These are phyloP conservation scores for Mycena sanguinolenta DNA, from an alignment of 768 basidiomycete genomes.

Conservation along the genomic window DNA sequence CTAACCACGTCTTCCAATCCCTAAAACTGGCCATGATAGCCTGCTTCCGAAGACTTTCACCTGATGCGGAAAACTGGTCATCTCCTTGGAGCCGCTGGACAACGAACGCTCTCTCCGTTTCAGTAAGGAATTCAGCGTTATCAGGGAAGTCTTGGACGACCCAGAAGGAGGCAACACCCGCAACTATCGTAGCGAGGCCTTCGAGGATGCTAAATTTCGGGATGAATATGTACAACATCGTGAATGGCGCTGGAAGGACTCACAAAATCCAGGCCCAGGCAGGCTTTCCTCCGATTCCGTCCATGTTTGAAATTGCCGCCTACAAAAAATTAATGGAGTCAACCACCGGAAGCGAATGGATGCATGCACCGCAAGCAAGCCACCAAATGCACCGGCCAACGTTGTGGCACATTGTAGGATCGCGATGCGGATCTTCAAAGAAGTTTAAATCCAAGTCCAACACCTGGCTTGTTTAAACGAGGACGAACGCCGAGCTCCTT, in stretches of 20 bases:
- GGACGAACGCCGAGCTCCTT: constrained; percentile 73
- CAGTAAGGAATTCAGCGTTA: constrained; percentile 76
- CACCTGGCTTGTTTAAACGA: neutral
- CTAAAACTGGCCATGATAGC: constrained; percentile 71
- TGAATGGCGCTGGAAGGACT: constrained; percentile 33
- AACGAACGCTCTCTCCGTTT: constrained; percentile 72
- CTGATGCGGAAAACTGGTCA: constrained; percentile 74
- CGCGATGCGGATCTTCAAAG: constrained; percentile 58
- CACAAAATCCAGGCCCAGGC: constrained; percentile 65
- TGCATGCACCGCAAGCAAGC: constrained; percentile 23
- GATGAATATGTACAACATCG: neutral
- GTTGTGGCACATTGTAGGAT: constrained; percentile 86
- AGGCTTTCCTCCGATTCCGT: constrained; percentile 72
- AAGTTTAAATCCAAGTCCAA: neutral
- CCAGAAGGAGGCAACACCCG: constrained; percentile 74
- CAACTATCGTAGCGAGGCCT: constrained; percentile 75
- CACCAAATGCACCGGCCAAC: constrained; percentile 68
- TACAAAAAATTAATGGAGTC: constrained; percentile 48
- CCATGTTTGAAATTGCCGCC: constrained; percentile 78
- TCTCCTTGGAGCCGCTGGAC: constrained; percentile 76
- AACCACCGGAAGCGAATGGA: neutral
- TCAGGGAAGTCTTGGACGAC: constrained; percentile 85
- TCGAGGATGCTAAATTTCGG: constrained; percentile 72
- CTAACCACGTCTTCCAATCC: constrained; percentile 83
- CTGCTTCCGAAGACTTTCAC: constrained; percentile 64